Evolutionary conservation across 2,329 filamentous ascomycete genomes (phyloP), one percentile per base, ranked within the genome.

Genomic region (Biscogniauxia sp.): DNA sequence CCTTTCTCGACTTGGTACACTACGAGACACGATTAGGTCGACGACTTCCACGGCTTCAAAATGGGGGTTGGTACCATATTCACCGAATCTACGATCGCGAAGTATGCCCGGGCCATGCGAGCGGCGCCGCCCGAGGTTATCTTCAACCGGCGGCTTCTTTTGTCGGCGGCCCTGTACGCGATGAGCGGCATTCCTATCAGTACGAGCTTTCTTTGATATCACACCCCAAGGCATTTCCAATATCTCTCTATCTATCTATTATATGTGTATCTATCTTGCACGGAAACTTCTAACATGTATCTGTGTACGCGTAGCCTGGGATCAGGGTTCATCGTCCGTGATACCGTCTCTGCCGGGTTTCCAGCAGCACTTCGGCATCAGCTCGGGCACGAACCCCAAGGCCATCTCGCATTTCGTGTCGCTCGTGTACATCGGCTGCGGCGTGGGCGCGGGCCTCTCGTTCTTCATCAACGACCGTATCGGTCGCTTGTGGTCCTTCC

Each of bases 391-490:
- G 51, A 67, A 69, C 56, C 65, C 71, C 1, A 53, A 57, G 3
- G 58, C 69, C 15, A 73, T 75, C 25, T 62, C 57, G n/a, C 74
- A 76, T 56, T 77, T 75, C 60, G 69, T 79, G 50, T 77, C 76
- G 4, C 61, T 78, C 28, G 69, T 71, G 17, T 67, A 77, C 57
- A 64, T 78, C 45, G 72, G 72, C 2, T 64, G 60, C 45, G 72
- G 66, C 45, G 61, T 70, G 4, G 74, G 74, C 1, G 70, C 74
- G 3, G 66, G 57, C 20, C 57, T 73, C 1, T 73, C 73, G 7
- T 77, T 75, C 67, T 75, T 76, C 67, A 62, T 76, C 63, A 77
- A 77, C 17, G 54, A 64, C 51, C 51, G 60, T 53, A 53, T 61
- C 50, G 51, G 61, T 23, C 53, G 59, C n/a, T n/a, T 59, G 45